Conservation (phyloP, 2,329 filamentous ascomycete species). For the Aspergillus carbonarius region DNA sequence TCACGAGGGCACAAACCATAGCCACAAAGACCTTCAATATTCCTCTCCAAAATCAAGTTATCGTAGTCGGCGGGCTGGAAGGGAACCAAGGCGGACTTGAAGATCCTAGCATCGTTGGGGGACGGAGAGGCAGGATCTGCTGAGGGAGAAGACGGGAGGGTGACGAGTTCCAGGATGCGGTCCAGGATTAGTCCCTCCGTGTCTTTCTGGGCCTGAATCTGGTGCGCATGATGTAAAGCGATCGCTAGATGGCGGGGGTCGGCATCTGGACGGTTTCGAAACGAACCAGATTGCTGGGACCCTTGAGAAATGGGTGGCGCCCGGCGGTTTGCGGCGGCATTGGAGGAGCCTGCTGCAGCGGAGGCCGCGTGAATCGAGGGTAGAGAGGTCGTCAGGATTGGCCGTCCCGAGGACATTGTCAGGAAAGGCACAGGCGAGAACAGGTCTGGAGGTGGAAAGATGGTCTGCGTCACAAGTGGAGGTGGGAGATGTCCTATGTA, state of each 20-base stretch:
- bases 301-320: conserved; percentile 21
- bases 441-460: neutral
- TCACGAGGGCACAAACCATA: conserved; percentile 74
- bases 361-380: conserved; percentile 42
- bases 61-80: conserved; percentile 92
- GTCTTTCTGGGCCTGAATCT: conserved; percentile 79
- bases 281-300: conserved; percentile 29
- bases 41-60: conserved; percentile 82
- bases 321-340: conserved; percentile 41
- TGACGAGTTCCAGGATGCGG: conserved; percentile 69
- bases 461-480: neutral
- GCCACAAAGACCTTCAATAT: conserved; percentile 77
- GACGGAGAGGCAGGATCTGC: conserved; percentile 56
- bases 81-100: conserved; percentile 65
- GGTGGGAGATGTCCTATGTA: neutral
- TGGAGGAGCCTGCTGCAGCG: conserved; percentile 42
- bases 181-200: conserved; percentile 72
- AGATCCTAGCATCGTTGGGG: conserved; percentile 60
- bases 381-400: conserved; percentile 62
- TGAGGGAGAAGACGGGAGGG: conserved; percentile 54
- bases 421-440: neutral
- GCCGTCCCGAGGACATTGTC: conserved; percentile 40
- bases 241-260: conserved; percentile 55
- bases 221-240: conserved; percentile 77
- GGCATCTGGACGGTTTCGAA: conserved; percentile 40